Conservation (phyloP, 306 rosid genomes). For the Castanea mollissima region DNA sequence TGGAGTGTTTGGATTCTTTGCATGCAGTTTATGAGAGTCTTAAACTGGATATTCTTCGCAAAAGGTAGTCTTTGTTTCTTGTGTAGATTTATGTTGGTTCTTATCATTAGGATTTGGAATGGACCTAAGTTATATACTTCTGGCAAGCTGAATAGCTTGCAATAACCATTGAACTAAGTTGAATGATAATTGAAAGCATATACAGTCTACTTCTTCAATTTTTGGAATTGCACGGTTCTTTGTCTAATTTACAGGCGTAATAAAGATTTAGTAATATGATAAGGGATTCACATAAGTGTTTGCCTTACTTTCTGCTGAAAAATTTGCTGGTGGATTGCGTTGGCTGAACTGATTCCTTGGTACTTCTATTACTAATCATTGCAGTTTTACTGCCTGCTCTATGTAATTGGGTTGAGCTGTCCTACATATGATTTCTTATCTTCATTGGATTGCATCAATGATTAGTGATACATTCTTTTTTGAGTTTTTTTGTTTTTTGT, state of each 20-base stretch:
- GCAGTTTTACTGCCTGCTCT: conserved; percentile 15
- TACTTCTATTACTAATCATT: conserved; percentile 15
- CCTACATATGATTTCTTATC: background rate
- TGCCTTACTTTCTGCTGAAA: conserved; percentile 6
- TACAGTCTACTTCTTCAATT: background rate
- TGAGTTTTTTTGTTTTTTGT: background rate
- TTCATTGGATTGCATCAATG: background rate
- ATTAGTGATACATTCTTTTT: background rate
- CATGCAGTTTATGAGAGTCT: conserved; percentile 92
- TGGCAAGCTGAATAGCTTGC: background rate
- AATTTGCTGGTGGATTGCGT: background rate
- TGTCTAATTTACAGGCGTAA: background rate
- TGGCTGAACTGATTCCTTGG: conserved; percentile 5
- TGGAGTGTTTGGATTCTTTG: conserved; percentile 72
- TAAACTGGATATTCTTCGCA: conserved; percentile 88
- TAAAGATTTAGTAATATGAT: background rate
- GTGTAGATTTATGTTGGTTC: background rate
- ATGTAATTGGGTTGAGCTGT: conserved; percentile 18
- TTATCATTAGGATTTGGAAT: background rate
- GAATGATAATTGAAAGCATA: background rate
- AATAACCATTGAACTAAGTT: background rate
- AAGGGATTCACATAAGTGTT: conserved; percentile 8
- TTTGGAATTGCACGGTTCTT: background rate
- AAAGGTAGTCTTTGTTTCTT: conserved; percentile 43
- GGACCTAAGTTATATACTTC: background rate